These are phyloP conservation scores for Pharus latifolius DNA, from an alignment of 176 grass and related monocot genomes.

Conservation along the genomic window DNA sequence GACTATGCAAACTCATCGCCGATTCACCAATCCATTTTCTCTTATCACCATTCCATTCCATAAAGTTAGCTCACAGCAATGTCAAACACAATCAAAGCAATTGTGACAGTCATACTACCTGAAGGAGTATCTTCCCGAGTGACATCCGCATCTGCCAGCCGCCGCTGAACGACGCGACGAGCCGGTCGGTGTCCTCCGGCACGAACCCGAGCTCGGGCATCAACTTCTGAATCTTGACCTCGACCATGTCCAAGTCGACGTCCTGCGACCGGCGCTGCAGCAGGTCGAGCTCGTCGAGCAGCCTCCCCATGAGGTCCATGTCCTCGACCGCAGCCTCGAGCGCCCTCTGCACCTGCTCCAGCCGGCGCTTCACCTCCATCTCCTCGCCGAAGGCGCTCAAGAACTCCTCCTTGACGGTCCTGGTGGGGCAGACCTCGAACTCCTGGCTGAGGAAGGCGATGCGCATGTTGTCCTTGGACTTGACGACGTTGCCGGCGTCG, in stretches of 20 bases:
- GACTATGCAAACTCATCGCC: neutral
- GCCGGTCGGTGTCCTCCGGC: constrained; percentile 66
- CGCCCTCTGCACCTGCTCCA: constrained; percentile 73
- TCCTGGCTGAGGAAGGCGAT: constrained; percentile 89
- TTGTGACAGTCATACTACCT: no score
- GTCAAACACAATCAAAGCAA: no score
- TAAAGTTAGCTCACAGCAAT: neutral
- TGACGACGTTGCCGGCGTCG: constrained; percentile 68
- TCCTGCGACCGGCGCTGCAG: constrained; percentile 68
- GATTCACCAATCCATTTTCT: neutral
- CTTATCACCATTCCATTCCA: neutral
- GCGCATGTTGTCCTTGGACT: constrained; percentile 80
- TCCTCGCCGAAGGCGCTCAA: constrained; percentile 73
- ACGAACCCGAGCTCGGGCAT: constrained; percentile 87
- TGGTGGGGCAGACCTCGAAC: constrained; percentile 71
- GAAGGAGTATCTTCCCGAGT: constrained; percentile 96
- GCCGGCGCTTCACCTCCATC: constrained; percentile 66
- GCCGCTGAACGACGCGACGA: constrained; percentile 81
- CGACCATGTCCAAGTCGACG: constrained; percentile 62
- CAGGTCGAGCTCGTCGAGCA: constrained; percentile 88
- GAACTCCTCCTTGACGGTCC: constrained; percentile 69
- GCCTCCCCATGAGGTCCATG: constrained; percentile 68
- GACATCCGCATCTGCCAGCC: constrained; percentile 99
- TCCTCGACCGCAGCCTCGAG: constrained; percentile 65
- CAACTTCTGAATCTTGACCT: constrained; percentile 85